These are phyloP conservation scores for Lipomyces yamadae DNA, from an alignment of 805 yeast genomes.

Conservation along the genomic window DNA sequence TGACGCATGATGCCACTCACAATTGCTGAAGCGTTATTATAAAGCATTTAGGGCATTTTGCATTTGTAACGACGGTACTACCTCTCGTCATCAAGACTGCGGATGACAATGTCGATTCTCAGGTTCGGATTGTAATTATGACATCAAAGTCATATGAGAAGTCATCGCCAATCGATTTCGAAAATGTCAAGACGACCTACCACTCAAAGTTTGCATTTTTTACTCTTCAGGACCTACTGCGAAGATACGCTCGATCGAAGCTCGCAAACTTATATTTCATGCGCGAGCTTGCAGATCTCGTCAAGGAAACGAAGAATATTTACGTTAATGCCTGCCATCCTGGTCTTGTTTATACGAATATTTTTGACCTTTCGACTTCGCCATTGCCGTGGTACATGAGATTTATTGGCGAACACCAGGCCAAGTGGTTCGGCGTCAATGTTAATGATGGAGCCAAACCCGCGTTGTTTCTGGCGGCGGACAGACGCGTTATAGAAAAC, in stretches of 20 bases:
- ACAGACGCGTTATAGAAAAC: slow-evolving; percentile 15
- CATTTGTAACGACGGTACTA: slow-evolving; percentile 31
- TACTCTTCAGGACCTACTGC: slow-evolving; percentile 20
- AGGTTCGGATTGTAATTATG: slow-evolving; percentile 31
- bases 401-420: slow-evolving; percentile 17
- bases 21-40: not conserved
- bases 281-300: slow-evolving; percentile 20
- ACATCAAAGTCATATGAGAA: slow-evolving; percentile 19
- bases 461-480: slow-evolving; percentile 27
- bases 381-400: slow-evolving; percentile 29
- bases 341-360: slow-evolving; percentile 30
- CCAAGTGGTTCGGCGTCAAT: slow-evolving; percentile 22
- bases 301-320: slow-evolving; percentile 18
- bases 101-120: slow-evolving; percentile 15
- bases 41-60: slow-evolving; percentile 37
- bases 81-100: slow-evolving; percentile 31
- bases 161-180: slow-evolving; percentile 23
- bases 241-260: slow-evolving; percentile 34
- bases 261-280: slow-evolving; percentile 31
- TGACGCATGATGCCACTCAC: not conserved
- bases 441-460: slow-evolving; percentile 35
- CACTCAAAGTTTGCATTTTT: slow-evolving; percentile 10
- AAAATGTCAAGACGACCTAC: slow-evolving; percentile 15
- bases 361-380: slow-evolving; percentile 23
- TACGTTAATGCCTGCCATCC: slow-evolving; percentile 37